A percentile compares a stretch with the other conserved stretches of the same genome.
These are phyloP conservation scores for Polytrichum formosum DNA, from an alignment of 225 moss, liverwort and hornwort species.

Conservation along the genomic window DNA sequence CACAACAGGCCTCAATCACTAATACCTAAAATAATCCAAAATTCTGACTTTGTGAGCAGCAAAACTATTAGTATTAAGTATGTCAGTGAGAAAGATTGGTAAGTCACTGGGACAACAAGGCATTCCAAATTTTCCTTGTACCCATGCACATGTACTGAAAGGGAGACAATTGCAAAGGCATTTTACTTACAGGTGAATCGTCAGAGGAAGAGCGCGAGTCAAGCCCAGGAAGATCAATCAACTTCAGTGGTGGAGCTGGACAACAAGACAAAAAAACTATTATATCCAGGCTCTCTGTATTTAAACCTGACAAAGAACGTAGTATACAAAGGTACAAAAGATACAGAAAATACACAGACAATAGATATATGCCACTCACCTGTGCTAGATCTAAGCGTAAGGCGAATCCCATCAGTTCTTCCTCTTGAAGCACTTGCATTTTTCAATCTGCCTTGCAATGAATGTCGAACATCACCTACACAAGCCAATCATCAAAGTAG, in stretches of 20 bases:
- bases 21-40: neutral
- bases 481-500: neutral
- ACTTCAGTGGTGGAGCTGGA: slow-evolving; percentile 94
- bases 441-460: slow-evolving; percentile 82
- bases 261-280: slow-evolving; percentile 11
- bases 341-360: neutral
- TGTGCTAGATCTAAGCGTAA: slow-evolving; percentile 73
- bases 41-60: neutral
- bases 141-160: neutral
- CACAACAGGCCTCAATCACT: neutral
- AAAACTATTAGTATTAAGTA: neutral
- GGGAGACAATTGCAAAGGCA: neutral
- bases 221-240: slow-evolving; percentile 92
- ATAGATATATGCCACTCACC: slow-evolving; percentile 35
- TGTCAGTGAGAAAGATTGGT: too few species aligned
- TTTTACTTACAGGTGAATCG: slow-evolving; percentile 63
- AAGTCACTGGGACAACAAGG: too few species aligned
- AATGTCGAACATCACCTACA: slow-evolving; percentile 91
- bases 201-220: slow-evolving; percentile 67
- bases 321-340: neutral
- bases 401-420: slow-evolving; percentile 72
- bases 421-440: slow-evolving; percentile 42
- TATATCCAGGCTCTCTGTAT: too few species aligned
- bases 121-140: too few species aligned
- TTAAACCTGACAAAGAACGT: neutral